Base-by-base conservation (phyloP, 228 moss, liverwort and hornwort genomes). In the Sphagnum magellanicum region DNA sequence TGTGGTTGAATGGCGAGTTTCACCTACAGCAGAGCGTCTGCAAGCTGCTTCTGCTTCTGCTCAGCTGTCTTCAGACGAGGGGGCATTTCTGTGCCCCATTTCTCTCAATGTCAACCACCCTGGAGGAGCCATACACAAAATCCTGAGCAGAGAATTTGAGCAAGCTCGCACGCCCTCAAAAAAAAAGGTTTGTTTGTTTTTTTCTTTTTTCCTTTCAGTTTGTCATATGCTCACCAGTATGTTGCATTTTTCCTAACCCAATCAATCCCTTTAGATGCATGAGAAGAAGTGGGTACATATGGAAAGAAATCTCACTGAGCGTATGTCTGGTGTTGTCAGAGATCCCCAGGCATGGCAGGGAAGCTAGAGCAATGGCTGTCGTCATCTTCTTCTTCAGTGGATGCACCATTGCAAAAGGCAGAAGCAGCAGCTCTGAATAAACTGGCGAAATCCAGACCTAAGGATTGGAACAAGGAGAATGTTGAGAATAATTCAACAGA, bases 301-400 rank as follows among this genome's bases (percentile, higher is more conserved):
- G 6, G 50, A 12, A 51, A 52, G 16, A 65, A 53, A 5, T 16
- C 51, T 63, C 15, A 8, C 4, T 12, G 2, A 32, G 8, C 4
- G 0, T 46, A 48, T 46, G 8, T 7, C 14, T 57, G 63, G 16
- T 72, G 69, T 60, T 8, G 64, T 12, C 85, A 85, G 85, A 79
- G 79, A 75, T 85, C 85, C 58, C 85, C 85, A 16, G 79, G 78
- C 17, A 81, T 85, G 79, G 85, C 85, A 61, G 85, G 85, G 15
- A 85, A 85, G 74, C 81, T 85, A 6, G 85, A 85, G 69, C 66
- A 70, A 52, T 85, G 85, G 85, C 79, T 85, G 55, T 76, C 66
- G 50, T 77, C 81, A 60, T 76, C 82, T 12, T 77, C 81, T 64
- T 76, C 82, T 12, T 8, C 55, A 53, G 74, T 71, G 63, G 68